phyloP scores from a whole-genome alignment of 352 stramenopile species.

The Phytophthora uliginosa region DNA sequence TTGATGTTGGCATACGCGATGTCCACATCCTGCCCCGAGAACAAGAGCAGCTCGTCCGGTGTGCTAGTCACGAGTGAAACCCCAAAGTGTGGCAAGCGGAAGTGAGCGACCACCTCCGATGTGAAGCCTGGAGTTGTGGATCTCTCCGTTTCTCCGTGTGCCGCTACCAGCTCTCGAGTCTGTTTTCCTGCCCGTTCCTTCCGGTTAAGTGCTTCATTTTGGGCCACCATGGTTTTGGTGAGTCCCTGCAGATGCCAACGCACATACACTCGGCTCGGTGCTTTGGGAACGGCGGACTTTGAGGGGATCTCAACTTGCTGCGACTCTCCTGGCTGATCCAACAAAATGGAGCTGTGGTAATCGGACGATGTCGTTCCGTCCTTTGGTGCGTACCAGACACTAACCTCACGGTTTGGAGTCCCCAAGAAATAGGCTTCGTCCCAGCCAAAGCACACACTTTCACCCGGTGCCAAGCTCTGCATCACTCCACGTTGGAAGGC shows the following conservation, averaged over 20 bases:
- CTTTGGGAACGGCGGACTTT: constrained; percentile 32
- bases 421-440: constrained; percentile 87
- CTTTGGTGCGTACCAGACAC: constrained; percentile 64
- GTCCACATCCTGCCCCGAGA: constrained; percentile 76
- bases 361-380: constrained; percentile 45
- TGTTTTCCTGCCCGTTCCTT: constrained; percentile 51
- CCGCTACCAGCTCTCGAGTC: constrained; percentile 60
- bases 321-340: constrained; percentile 78
- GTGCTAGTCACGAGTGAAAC: constrained; percentile 81
- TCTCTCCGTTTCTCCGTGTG: constrained; percentile 22
- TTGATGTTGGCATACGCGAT: constrained; percentile 73
- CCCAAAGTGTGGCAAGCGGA: constrained; percentile 72
- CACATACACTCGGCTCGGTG: constrained; percentile 60
- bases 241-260: constrained; percentile 87
- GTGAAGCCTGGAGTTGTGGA: constrained; percentile 41
- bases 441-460: constrained; percentile 87
- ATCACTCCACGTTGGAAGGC: constrained; percentile 68
- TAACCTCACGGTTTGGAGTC: constrained; percentile 69
- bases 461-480: constrained; percentile 72
- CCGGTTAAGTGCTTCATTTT: constrained; percentile 68
- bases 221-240: constrained; percentile 86
- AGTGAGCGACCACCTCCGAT: constrained; percentile 63
- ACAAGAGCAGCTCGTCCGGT: constrained; percentile 79
- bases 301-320: constrained; percentile 73
- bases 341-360: constrained; percentile 63